Evolutionary conservation across 108 stramenopile species (phyloP).

Genomic region (Seminavis robusta): DNA sequence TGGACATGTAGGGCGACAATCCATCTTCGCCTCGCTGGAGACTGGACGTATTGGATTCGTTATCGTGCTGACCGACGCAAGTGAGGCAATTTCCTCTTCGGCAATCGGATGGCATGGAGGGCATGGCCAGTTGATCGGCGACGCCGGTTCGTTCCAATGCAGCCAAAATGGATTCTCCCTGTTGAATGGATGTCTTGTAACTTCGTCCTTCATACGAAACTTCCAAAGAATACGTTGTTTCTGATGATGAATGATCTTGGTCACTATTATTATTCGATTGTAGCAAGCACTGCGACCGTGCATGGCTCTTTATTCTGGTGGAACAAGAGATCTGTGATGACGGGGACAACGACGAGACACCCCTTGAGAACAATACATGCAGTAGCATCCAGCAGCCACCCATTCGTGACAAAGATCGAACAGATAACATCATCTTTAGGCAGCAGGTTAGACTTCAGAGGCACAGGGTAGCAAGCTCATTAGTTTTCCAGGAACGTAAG

Average conservation of each 20-base stretch:
- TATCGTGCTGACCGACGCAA: constrained; percentile 21
- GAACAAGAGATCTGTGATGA: too few relatives aligned
- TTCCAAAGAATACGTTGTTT: constrained; percentile 9
- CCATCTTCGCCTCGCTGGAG: constrained; percentile 36
- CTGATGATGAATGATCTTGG: neutral
- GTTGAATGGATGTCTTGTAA: constrained; percentile 12
- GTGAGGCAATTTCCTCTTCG: constrained; percentile 76
- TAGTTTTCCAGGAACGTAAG: too few relatives aligned
- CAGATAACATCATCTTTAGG: too few relatives aligned
- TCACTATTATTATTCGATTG: neutral
- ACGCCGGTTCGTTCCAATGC: constrained; percentile 30
- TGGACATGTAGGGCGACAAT: constrained; percentile 45
- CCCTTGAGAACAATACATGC: too few relatives aligned
- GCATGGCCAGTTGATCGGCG: constrained; percentile 30
- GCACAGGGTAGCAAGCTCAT: too few relatives aligned
- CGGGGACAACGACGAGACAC: too few relatives aligned
- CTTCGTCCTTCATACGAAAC: constrained; percentile 28
- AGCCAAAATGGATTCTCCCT: constrained; percentile 33
- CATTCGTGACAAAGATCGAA: too few relatives aligned
- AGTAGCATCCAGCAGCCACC: too few relatives aligned
- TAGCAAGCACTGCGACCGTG: too few relatives aligned
- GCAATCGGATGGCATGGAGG: constrained; percentile 62
- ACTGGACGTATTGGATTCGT: constrained; percentile 9
- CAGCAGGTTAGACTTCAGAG: too few relatives aligned
- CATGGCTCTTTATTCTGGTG: too few relatives aligned